Percentiles rank a stretch among this genome's conserved stretches.
phyloP scores from a whole-genome alignment of 331 rosid genomes.

The Malus hybrid region DNA sequence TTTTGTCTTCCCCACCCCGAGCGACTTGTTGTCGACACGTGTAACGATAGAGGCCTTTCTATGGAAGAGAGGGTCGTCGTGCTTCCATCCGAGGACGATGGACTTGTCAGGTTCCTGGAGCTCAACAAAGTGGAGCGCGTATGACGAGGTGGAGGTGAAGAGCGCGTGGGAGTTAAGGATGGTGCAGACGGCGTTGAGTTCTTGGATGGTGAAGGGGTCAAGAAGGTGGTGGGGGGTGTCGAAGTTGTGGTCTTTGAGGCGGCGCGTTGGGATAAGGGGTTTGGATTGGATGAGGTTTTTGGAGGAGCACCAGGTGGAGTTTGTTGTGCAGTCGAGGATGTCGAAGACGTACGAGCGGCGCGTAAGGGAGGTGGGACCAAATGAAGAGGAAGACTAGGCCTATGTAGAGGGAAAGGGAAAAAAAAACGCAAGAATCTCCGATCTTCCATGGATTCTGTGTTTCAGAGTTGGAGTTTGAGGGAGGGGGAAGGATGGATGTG shows the following conservation, averaged over 20 bases:
- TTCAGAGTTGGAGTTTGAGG: background rate
- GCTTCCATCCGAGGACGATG: constrained; percentile 42
- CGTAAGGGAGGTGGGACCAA: constrained; percentile 44
- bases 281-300: constrained; percentile 38
- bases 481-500: background rate
- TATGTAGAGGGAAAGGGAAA: constrained; percentile 25
- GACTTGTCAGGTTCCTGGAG: constrained; percentile 67
- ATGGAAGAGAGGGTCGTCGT: background rate
- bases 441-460: constrained; percentile 38
- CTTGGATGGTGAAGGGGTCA: constrained; percentile 67
- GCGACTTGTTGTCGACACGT: background rate
- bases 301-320: constrained; percentile 51
- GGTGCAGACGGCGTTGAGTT: constrained; percentile 39
- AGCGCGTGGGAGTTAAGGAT: constrained; percentile 47
- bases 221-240: constrained; percentile 76
- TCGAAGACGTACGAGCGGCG: constrained; percentile 11
- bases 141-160: constrained; percentile 29
- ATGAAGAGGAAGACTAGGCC: constrained; percentile 28
- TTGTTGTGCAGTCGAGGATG: constrained; percentile 38
- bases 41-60: constrained; percentile 21
- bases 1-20: no score
- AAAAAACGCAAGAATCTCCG: constrained; percentile 30
- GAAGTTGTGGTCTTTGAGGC: constrained; percentile 13
- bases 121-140: constrained; percentile 43
- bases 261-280: constrained; percentile 24